A percentile compares a stretch with the other conserved stretches of the same genome.
Conservation (phyloP, 805 yeast species). For the Starmerella sp. region DNA sequence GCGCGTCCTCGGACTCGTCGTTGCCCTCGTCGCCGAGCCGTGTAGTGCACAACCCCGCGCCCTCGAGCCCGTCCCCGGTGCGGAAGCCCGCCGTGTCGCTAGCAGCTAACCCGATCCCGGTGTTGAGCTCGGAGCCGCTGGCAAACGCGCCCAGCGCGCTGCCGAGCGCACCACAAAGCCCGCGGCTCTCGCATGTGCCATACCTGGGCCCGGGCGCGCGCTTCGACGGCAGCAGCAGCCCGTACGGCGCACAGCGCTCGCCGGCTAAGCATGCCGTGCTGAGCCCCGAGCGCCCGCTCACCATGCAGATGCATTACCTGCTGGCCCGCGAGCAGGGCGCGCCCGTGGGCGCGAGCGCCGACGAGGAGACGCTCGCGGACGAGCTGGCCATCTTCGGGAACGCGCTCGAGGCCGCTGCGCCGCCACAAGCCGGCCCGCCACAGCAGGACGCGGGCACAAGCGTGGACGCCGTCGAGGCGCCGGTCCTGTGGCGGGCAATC, state of each 20-base stretch:
- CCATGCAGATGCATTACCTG: background rate
- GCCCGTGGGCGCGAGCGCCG: background rate
- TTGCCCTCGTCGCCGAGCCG: background rate
- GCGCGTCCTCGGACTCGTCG: background rate
- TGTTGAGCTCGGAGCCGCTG: too few relatives aligned
- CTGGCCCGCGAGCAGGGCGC: background rate
- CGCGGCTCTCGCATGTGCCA: too few relatives aligned
- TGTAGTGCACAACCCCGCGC: too few relatives aligned
- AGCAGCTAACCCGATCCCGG: too few relatives aligned
- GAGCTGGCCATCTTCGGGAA: background rate
- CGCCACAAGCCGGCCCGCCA: too few relatives aligned
- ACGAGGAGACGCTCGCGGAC: background rate
- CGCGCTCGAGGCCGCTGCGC: background rate
- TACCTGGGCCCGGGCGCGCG: background rate
- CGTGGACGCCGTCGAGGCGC: background rate
- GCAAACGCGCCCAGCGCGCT: too few relatives aligned
- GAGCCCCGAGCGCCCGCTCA: constrained; percentile 1
- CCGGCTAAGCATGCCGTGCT: background rate
- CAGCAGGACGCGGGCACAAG: background rate
- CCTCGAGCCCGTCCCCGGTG: too few relatives aligned
- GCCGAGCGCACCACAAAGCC: too few relatives aligned
- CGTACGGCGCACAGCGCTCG: constrained; percentile 1
- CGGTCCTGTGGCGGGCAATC: background rate
- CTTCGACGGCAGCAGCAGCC: background rate
- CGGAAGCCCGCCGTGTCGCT: too few relatives aligned